A percentile compares a stretch with the other conserved stretches of the same genome.
Conservation (phyloP, 2,329 filamentous ascomycete species). For the Fusarium torulosum region DNA sequence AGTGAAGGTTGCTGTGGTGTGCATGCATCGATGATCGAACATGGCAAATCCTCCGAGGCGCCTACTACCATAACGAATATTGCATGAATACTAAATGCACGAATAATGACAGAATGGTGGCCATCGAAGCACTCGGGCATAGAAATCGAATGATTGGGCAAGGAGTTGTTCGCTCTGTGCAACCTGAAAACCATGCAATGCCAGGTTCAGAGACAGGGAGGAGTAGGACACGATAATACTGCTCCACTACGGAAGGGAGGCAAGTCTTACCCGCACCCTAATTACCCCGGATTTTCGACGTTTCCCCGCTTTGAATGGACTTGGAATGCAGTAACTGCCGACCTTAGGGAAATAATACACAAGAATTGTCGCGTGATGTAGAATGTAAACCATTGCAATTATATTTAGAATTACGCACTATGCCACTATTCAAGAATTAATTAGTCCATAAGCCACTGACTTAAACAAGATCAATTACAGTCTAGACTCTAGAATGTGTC, state of each 20-base stretch:
- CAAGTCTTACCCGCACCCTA: slow-evolving; percentile 40
- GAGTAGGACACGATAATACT: slow-evolving; percentile 5
- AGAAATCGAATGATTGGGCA: slow-evolving; percentile 32
- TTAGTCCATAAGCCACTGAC: not conserved
- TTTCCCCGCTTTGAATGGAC: slow-evolving; percentile 36
- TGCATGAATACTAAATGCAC: not conserved
- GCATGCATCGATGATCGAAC: slow-evolving; percentile 4
- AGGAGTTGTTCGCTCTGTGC: slow-evolving; percentile 2
- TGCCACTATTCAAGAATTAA: not conserved
- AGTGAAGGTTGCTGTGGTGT: too few species aligned
- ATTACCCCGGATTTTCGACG: slow-evolving; percentile 49
- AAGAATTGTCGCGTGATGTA: slow-evolving; percentile 26
- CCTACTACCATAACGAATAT: not conserved
- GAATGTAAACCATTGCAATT: not conserved
- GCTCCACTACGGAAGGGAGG: slow-evolving; percentile 43
- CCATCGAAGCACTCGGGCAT: slow-evolving; percentile 34
- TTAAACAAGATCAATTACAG: slow-evolving; percentile 3
- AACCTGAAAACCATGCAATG: slow-evolving; percentile 24
- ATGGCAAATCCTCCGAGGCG: slow-evolving; percentile 4
- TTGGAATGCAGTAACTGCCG: slow-evolving; percentile 37
- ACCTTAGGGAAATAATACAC: slow-evolving; percentile 13
- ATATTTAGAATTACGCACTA: not conserved
- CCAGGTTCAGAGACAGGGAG: slow-evolving; percentile 7
- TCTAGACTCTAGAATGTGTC: slow-evolving; percentile 11
- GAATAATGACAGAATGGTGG: not conserved